Base-by-base conservation (phyloP, 1,284 basidiomycete species). In the Pseudozyma hubeiensis region DNA sequence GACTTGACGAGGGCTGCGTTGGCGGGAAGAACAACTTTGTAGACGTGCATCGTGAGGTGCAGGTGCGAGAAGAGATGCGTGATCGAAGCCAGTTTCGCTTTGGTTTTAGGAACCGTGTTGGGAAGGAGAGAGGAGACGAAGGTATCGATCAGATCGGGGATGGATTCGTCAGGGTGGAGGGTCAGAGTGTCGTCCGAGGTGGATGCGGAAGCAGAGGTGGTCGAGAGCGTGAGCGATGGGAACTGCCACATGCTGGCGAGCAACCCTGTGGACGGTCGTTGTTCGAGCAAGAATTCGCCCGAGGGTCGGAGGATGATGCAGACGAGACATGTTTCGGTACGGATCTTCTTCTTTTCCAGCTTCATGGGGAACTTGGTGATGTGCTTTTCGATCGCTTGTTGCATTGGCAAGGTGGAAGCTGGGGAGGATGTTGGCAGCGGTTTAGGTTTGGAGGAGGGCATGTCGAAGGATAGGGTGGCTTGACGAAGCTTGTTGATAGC, bases 41-140 rank as follows among this genome's bases (percentile, higher is more conserved):
- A 88, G 39, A 91, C 88, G 75, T 92, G 90, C 85, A 96, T 97
- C 9, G 91, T 93, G 86, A 96, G 93, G 78, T 88, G 89, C 81
- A 97, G 92, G 84, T 98, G 94, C 3, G 91, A 93, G 85, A 97
- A 97, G 54, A 93, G 87, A 81, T 97, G 94, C 1, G 90, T 75
- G 35, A 96, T 89, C 51, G 66, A 46, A 19, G 68, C 79, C 58
- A 82, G 61, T 13, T 55, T 54, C 30, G 61, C 46, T 37, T 49
- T 43, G 14, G 45, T 50, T 8, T n/a, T 31, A 10, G 19, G 16
- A n/a, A n/a, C 33, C 19, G 29, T 33, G 7, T 37, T 52, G 10
- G 24, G 6, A 31, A 68, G 10, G 24, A 67, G 59, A 13, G 59
- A 54, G 17, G 43, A 14, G 39, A 59, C 11, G 14, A 63, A 62